A percentile compares a stretch with the other conserved stretches of the same genome.
Evolutionary conservation across 352 stramenopile genomes (phyloP).

Genomic region (Thraustochytrium striatum): DNA sequence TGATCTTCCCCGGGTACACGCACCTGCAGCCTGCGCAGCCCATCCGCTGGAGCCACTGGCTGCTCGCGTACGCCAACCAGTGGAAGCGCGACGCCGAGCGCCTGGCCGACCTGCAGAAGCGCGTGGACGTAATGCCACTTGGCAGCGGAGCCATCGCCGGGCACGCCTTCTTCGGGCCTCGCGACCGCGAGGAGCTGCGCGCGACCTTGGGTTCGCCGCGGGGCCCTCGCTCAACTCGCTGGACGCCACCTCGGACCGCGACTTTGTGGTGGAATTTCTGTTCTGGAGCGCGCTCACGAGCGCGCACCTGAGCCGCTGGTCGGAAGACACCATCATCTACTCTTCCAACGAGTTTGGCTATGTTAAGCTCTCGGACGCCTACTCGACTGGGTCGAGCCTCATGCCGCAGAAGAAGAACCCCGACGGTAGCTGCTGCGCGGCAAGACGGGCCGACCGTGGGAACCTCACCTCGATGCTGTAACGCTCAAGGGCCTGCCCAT

Average conservation of each 20-base stretch:
- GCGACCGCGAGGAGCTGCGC: constrained; percentile 88
- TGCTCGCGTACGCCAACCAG: constrained; percentile 88
- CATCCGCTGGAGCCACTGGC: constrained; percentile 92
- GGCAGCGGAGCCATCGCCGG: constrained; percentile 93
- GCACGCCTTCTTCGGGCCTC: constrained; percentile 85
- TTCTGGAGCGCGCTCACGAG: constrained; percentile 93
- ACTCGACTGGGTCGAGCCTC: constrained; percentile 93
- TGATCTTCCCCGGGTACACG: constrained; percentile 97
- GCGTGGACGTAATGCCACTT: constrained; percentile 91
- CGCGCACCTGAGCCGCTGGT: constrained; percentile 93
- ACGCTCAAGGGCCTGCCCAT: constrained; percentile 92
- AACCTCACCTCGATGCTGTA: constrained; percentile 88
- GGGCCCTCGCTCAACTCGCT: constrained; percentile 91
- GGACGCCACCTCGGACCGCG: constrained; percentile 94
- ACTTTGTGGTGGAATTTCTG: constrained; percentile 98
- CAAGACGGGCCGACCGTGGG: constrained; percentile 92
- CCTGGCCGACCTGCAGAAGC: constrained; percentile 84
- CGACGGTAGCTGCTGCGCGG: constrained; percentile 95
- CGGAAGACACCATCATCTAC: constrained; percentile 98
- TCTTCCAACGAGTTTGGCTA: constrained; percentile 74
- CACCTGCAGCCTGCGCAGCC: constrained; percentile 96
- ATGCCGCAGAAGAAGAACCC: constrained; percentile 99
- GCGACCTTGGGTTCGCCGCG: constrained; percentile 82
- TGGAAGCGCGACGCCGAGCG: constrained; percentile 87
- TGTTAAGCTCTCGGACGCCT: constrained; percentile 93